phyloP scores from a whole-genome alignment of 805 yeast genomes.

The Yarrowia deformans region DNA sequence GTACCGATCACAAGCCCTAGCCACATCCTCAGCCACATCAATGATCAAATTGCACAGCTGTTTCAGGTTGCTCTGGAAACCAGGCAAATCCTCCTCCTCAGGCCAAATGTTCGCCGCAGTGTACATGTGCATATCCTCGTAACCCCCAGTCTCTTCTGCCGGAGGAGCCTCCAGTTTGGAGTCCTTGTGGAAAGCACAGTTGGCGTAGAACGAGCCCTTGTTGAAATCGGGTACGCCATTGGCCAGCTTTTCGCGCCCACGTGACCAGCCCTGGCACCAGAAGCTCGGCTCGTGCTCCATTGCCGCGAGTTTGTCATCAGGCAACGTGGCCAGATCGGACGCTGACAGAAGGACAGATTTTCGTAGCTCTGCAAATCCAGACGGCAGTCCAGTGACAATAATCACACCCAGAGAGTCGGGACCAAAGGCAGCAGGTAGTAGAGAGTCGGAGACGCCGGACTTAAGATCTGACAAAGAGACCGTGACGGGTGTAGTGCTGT shows the following conservation, averaged over 20 bases:
- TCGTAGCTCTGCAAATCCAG: conserved; percentile 53
- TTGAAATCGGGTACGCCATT: conserved; percentile 57
- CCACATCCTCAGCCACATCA: conserved; percentile 58
- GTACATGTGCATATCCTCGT: conserved; percentile 54
- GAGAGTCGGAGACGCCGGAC: conserved; percentile 49
- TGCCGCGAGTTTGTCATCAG: conserved; percentile 49
- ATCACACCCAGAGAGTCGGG: conserved; percentile 63
- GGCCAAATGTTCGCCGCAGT: conserved; percentile 65
- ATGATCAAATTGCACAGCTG: conserved; percentile 55
- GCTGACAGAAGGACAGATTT: conserved; percentile 55
- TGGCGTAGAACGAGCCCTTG: conserved; percentile 66
- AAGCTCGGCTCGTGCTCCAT: conserved; percentile 59
- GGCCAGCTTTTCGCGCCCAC: conserved; percentile 61
- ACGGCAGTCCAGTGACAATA: conserved; percentile 56
- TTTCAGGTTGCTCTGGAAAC: conserved; percentile 43
- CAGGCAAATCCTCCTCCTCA: conserved; percentile 44
- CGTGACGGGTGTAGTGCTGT: conserved; percentile 40
- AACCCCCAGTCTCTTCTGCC: conserved; percentile 45
- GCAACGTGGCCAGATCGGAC: conserved; percentile 54
- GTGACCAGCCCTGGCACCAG: conserved; percentile 68
- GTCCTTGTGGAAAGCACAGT: conserved; percentile 62
- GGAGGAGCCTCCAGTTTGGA: conserved; percentile 57
- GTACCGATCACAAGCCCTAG: conserved; percentile 61
- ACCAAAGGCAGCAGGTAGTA: conserved; percentile 60
- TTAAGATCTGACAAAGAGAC: conserved; percentile 43